A percentile compares a stretch with the other conserved stretches of the same genome.
Evolutionary conservation across 2,329 filamentous ascomycete genomes (phyloP).

Genomic region (Fusarium sp.): DNA sequence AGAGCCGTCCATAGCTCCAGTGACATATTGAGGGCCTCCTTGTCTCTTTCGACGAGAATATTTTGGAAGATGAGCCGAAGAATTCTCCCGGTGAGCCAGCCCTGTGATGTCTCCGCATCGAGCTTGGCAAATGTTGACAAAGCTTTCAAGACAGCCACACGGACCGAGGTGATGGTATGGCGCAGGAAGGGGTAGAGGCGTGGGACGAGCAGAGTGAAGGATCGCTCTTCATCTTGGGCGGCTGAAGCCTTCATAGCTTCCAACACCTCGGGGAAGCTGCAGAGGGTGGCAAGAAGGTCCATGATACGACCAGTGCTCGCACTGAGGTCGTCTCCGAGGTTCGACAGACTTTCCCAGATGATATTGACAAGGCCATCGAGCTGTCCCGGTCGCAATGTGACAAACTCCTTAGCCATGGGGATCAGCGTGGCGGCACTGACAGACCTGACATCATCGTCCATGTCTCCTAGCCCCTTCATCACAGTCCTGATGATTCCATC

Average conservation of each 20-base stretch:
- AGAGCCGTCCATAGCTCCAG: slow-evolving; percentile 89
- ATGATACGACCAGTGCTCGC: slow-evolving; percentile 98
- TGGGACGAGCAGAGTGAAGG: slow-evolving; percentile 92
- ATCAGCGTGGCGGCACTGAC: slow-evolving; percentile 98
- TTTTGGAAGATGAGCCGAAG: slow-evolving; percentile 95
- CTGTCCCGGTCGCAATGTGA: slow-evolving; percentile 82
- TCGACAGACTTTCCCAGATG: slow-evolving; percentile 96
- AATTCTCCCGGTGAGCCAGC: slow-evolving; percentile 93
- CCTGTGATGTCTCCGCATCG: slow-evolving; percentile 81
- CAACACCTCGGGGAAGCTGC: slow-evolving; percentile 91
- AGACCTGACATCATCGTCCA: slow-evolving; percentile 94
- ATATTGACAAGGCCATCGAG: slow-evolving; percentile 89
- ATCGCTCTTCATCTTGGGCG: slow-evolving; percentile 83
- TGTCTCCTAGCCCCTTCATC: slow-evolving; percentile 92
- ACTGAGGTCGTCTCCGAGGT: slow-evolving; percentile 95
- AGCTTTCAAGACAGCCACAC: slow-evolving; percentile 91
- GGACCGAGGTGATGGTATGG: slow-evolving; percentile 96
- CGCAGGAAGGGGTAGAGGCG: slow-evolving; percentile 95
- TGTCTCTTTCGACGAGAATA: slow-evolving; percentile 90
- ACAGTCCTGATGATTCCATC: slow-evolving; percentile 93
- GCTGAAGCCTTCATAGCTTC: slow-evolving; percentile 95
- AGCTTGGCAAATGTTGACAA: slow-evolving; percentile 93
- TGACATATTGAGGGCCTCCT: slow-evolving; percentile 83
- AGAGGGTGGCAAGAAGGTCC: slow-evolving; percentile 96
- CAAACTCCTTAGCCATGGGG: slow-evolving; percentile 95